Conservation (phyloP, 2,329 filamentous ascomycete genomes). For the Arthrobotrys entomopaga region DNA sequence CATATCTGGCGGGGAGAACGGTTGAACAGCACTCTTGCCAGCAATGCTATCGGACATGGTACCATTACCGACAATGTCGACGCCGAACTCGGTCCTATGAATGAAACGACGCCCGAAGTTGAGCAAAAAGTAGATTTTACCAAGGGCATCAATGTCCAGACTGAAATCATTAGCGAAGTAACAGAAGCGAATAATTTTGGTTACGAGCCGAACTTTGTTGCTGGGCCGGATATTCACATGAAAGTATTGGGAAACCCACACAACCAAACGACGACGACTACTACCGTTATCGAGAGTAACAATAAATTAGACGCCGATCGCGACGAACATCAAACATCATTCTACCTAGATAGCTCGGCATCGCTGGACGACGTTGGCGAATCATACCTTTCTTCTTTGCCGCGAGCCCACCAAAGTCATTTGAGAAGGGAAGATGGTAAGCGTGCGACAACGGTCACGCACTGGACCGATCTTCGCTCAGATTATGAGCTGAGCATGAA, state of each 20-base stretch:
- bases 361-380: slow-evolving; percentile 38
- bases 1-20: slow-evolving; percentile 53
- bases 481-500: slow-evolving; percentile 53
- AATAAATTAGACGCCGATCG: slow-evolving; percentile 31
- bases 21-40: slow-evolving; percentile 18
- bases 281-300: slow-evolving; percentile 37
- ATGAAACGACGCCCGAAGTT: neutral
- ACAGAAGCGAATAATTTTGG: slow-evolving; percentile 52
- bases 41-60: slow-evolving; percentile 28
- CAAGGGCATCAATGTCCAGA: slow-evolving; percentile 56
- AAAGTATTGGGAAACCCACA: slow-evolving; percentile 20
- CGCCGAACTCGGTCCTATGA: slow-evolving; percentile 38
- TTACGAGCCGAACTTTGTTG: neutral
- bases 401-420: neutral
- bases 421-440: slow-evolving; percentile 26
- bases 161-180: slow-evolving; percentile 56
- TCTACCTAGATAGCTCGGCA: slow-evolving; percentile 32
- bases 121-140: slow-evolving; percentile 19
- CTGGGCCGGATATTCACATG: slow-evolving; percentile 33
- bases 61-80: slow-evolving; percentile 43
- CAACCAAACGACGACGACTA: slow-evolving; percentile 24
- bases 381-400: slow-evolving; percentile 16
- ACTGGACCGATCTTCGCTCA: slow-evolving; percentile 46
- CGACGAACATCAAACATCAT: slow-evolving; percentile 22
- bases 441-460: slow-evolving; percentile 19